Base-by-base conservation (phyloP, 164 flowering plant genomes). In the Pachysandra terminalis region DNA sequence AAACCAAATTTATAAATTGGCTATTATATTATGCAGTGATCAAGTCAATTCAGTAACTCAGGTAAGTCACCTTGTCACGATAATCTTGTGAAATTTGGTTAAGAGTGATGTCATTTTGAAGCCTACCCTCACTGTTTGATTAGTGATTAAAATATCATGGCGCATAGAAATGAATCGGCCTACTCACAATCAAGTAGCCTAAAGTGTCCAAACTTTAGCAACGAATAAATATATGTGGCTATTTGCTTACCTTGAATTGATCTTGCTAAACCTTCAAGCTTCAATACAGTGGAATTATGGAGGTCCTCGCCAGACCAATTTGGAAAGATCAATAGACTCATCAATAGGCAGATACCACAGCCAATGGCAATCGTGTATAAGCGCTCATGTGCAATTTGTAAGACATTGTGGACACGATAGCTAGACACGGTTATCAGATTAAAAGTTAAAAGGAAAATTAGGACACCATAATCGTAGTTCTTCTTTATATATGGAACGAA, bases 281-380 rank as follows among this genome's bases (percentile, higher is more conserved):
- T 92, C 63, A 61, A 64, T 0, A 79, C 88, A 22, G 91, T 87
- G 22, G 83, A 82, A 60, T 82, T 78, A 64, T 92, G 97, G 62
- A 95, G 96, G 5, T 89, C 90, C 69, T 89, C 89, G 0, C 97
- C 93, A 5, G 96, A 87, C 99, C 97, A 95, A 59, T 79, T 85
- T 15, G 97, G 97, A 65, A 90, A 87, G 21, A 95, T 24, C 59
- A 91, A 16, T 48, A 91, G 84, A 61, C 86, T 85, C 96, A 95
- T 89, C 14, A 86, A 37, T 19, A 95, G 87, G 84, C 99, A 89
- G 56, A 90, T 64, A 0, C 81, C 96, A 51, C 91, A 85, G 19
- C 99, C 97, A 14, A 91, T 91, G 68, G 88, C 94, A 15, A 91
- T 91, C 16, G 91, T 85, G 68, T 83, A 86, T 64, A 90, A 66